These are phyloP conservation scores for Camelina laxa DNA, from an alignment of 345 rosid genomes.

Conservation along the genomic window DNA sequence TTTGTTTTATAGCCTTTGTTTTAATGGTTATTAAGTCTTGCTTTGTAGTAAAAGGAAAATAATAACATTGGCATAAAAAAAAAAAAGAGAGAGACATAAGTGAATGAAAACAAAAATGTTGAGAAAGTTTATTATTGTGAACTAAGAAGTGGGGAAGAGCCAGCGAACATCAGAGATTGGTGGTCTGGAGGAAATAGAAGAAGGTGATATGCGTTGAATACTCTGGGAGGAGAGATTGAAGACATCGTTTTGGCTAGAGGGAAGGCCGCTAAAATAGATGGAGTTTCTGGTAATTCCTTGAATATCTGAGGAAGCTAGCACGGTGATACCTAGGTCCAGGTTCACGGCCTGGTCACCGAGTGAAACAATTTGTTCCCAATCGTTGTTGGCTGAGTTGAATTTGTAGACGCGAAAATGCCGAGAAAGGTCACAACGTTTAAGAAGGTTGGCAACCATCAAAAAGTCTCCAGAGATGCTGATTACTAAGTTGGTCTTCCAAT, in stretches of 20 bases:
- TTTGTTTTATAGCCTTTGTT: conserved; percentile 28
- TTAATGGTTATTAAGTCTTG: neutral
- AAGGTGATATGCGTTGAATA: neutral
- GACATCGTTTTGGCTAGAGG: neutral
- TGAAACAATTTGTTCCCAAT: neutral
- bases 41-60: neutral
- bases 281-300: conserved; percentile 6
- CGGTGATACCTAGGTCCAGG: conserved; percentile 3
- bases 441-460: neutral
- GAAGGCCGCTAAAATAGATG: neutral
- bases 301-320: conserved; percentile 1
- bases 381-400: conserved; percentile 3
- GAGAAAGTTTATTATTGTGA: neutral
- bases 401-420: neutral
- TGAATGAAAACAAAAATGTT: neutral
- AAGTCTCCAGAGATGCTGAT: neutral
- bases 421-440: neutral
- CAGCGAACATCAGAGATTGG: neutral
- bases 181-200: neutral
- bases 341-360: neutral
- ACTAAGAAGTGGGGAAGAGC: neutral
- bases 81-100: neutral
- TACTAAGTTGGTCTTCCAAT: neutral
- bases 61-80: neutral
- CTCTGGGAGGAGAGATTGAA: neutral